Base-by-base conservation (phyloP, 768 basidiomycete species). In the Podaxis mareebaensis region DNA sequence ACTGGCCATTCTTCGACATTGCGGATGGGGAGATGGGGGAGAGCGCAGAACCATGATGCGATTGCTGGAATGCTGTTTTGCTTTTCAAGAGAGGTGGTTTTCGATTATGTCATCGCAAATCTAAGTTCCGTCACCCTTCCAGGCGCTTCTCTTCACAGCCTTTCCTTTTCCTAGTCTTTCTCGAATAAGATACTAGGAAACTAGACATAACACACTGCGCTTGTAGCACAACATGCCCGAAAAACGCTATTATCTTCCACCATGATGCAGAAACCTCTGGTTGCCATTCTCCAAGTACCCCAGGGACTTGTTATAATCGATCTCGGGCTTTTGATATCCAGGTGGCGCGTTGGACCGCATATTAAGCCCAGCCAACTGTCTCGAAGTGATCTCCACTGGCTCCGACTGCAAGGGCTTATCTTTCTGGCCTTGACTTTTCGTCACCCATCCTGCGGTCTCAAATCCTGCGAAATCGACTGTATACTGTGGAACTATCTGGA, bases 1-100 rank as follows among this genome's bases (percentile, higher is more conserved):
- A 56, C 38, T 51, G 44, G 13, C 46, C 63, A 60, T 60, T 70
- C 36, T 67, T 57, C 13, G 72, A 68, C 72, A 73, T 73, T 60
- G 66, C 33, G 60, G 36, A 56, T 51, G 10, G 58, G 42, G 36
- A 36, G 28, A 64, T 38, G 46, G 46, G 36, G 39, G 26, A 55
- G 46, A 48, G 24, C 15, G 56, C 10, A 63, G 17, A 49, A 54
- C 20, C 52, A 51, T 40, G 22, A 13, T 39, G 38, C 67, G 24
- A 78, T 65, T 46, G 22, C 49, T 53, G 44, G 26, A 42, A 20
- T 33, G 8, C 3, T 17, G 15, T 10, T 24, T 17, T 44, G 48
- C 33, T 1, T 28, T 24, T 24, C 49, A 51, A 63, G 51, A 42
- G 30, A 24, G 8, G 40, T 7, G 26, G 38, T 20, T 48, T 4